Conservation (phyloP, 2,329 filamentous ascomycete species). For the Nemania sp. region DNA sequence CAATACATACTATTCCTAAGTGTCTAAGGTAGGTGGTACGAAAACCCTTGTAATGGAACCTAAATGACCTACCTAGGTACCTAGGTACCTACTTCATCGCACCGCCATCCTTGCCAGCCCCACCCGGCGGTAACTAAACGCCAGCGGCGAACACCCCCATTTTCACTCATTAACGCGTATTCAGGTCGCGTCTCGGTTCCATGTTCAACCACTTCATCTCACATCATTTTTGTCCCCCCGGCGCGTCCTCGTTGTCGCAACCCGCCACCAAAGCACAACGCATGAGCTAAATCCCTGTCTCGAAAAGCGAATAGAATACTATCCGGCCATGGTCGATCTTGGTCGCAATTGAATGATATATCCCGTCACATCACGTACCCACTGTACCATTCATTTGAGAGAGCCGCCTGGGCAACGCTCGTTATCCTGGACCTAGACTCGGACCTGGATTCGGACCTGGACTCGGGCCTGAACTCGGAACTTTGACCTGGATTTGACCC, state of each 20-base stretch:
- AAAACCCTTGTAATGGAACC: too few relatives aligned
- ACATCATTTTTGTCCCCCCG: slow-evolving; percentile 6
- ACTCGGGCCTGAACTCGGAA: too few relatives aligned
- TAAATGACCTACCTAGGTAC: too few relatives aligned
- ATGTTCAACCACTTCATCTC: slow-evolving; percentile 12
- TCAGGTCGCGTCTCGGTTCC: slow-evolving; percentile 21
- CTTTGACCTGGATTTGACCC: too few relatives aligned
- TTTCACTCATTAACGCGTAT: slow-evolving; percentile 27
- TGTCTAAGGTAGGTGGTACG: too few relatives aligned
- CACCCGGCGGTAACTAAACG: background rate
- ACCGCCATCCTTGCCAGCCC: background rate
- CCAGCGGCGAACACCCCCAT: background rate
- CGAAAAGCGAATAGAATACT: background rate
- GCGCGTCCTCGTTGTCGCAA: slow-evolving; percentile 15
- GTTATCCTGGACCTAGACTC: background rate
- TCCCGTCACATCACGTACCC: background rate
- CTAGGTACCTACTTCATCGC: too few relatives aligned
- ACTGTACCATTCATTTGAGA: background rate
- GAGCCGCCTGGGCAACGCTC: background rate
- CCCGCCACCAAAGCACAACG: slow-evolving; percentile 2
- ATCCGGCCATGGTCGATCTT: background rate
- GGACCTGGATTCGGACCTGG: too few relatives aligned
- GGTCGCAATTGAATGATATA: slow-evolving; percentile 11
- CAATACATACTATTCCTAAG: too few relatives aligned
- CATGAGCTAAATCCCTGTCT: background rate